A percentile compares a stretch with the other conserved stretches of the same genome.
phyloP scores from a whole-genome alignment of 768 basidiomycete genomes.

The Roridomyces roridus region DNA sequence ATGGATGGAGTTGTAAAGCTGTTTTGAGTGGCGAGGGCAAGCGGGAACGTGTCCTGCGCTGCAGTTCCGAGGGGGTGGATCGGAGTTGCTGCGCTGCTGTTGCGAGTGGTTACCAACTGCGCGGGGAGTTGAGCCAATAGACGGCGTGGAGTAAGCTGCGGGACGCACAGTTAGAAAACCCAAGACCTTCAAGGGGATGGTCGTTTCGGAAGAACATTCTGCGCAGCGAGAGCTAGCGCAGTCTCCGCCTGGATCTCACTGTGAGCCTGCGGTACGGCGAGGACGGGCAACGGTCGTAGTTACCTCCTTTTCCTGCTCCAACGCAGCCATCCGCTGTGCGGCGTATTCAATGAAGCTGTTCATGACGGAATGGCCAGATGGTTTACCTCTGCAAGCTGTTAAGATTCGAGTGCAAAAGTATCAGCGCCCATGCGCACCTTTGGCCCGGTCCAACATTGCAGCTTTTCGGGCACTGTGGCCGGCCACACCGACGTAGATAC shows the following conservation, averaged over 20 bases:
- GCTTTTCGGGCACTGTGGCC: slow-evolving; percentile 46
- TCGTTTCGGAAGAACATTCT: slow-evolving; percentile 10
- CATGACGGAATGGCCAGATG: neutral
- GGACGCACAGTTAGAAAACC: too few relatives aligned
- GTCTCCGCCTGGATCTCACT: slow-evolving; percentile 12
- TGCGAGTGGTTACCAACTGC: too few relatives aligned
- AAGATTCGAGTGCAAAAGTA: neutral
- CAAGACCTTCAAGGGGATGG: neutral
- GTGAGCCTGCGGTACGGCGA: neutral
- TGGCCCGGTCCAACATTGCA: slow-evolving; percentile 59
- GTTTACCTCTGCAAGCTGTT: slow-evolving; percentile 16
- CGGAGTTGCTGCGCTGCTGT: too few relatives aligned
- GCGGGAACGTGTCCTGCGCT: too few relatives aligned
- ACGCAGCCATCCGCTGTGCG: slow-evolving; percentile 12
- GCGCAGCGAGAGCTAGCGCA: slow-evolving; percentile 24
- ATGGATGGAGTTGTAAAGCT: too few relatives aligned
- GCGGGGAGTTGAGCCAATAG: too few relatives aligned
- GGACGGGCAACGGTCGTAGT: neutral
- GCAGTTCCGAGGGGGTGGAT: too few relatives aligned
- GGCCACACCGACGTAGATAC: slow-evolving; percentile 55
- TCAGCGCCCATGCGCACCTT: slow-evolving; percentile 49
- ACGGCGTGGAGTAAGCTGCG: neutral
- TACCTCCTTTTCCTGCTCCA: slow-evolving; percentile 16
- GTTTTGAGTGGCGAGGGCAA: too few relatives aligned
- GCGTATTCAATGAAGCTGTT: neutral